Conservation (phyloP, 495 filamentous ascomycete species). For the Hypoxylon cercidicola region DNA sequence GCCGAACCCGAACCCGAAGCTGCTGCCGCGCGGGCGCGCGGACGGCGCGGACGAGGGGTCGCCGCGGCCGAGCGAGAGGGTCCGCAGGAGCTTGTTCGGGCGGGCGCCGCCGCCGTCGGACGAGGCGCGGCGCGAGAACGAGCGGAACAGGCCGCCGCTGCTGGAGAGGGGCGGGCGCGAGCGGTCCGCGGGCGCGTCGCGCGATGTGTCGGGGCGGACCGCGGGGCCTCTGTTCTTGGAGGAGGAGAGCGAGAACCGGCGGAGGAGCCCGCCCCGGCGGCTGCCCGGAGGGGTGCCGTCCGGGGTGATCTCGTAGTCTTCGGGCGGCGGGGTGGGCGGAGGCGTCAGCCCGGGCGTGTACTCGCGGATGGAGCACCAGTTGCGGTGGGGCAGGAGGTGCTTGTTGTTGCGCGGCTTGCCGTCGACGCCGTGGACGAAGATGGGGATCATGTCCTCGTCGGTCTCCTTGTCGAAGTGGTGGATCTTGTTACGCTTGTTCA, state of each 20-base stretch:
- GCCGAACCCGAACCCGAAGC: conserved; percentile 47
- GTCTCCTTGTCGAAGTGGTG: conserved; percentile 88
- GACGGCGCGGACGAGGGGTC: conserved; percentile 54
- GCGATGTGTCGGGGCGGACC: conserved; percentile 32
- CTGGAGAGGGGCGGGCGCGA: conserved; percentile 47
- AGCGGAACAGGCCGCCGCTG: conserved; percentile 46
- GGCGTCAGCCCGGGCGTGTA: conserved; percentile 83
- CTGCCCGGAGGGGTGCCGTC: conserved; percentile 43
- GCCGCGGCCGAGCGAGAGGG: conserved; percentile 70
- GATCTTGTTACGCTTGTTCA: conserved; percentile 93
- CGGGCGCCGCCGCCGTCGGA: conserved; percentile 40
- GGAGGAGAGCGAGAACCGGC: conserved; percentile 49
- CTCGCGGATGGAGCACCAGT: conserved; percentile 89
- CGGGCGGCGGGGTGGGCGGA: conserved; percentile 66
- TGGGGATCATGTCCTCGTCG: conserved; percentile 94
- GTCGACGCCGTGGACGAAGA: conserved; percentile 89
- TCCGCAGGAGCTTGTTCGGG: conserved; percentile 63
- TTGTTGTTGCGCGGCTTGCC: conserved; percentile 91
- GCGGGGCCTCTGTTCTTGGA: conserved; percentile 38
- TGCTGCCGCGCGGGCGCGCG: conserved; percentile 58
- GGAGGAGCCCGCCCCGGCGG: conserved; percentile 45
- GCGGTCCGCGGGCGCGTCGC: conserved; percentile 34
- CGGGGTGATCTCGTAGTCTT: conserved; percentile 52
- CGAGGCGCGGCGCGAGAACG: conserved; percentile 52
- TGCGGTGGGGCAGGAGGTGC: conserved; percentile 85